Evolutionary conservation across 2,329 filamentous ascomycete genomes (phyloP), one percentile per base, ranked within the genome.

Genomic region (Ophiocordyceps robertsii): DNA sequence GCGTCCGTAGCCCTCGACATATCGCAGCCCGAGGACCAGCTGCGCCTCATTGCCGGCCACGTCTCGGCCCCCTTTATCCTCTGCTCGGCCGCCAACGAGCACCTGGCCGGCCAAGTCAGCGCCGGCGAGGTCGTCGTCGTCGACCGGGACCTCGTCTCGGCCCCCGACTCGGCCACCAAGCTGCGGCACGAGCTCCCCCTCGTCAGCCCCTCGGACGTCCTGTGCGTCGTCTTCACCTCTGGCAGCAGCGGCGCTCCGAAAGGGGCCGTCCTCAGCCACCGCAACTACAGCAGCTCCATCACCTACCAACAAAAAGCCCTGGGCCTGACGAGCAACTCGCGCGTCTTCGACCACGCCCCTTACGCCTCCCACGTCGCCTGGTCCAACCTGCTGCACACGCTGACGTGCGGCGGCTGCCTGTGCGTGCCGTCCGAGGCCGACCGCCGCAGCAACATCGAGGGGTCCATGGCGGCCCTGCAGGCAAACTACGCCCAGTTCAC

Each of bases 151-250:
- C 16, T 36, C 11, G 21, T 48, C 3, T 11, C 24, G 33, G 27
- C 13, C 31, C 35, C 19, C 13, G 19, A 24, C 14, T 21, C 6
- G 14, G 8, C 27, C 13, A 12, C 14, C 8, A 37, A 33, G 10
- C 17, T 11, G 10, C 27, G 21, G 12, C 31, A 12, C 16, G 38
- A 21, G 14, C 42, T 50, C 2, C 47, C 48, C 1, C 40, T 42
- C n/a, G 42, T 46, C n/a, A 29, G 36, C 16, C 44, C 49, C 9
- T 44, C 42, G 2, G 43, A 47, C 29, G 30, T 44, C 5, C 29
- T 51, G n/a, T 44, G 44, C 16, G 65, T 72, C 47, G 67, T 71
- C 51, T 73, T 72, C 49, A 73, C 70, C n/a, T 72, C 69, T 14
- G 70, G 70, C 14, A 69, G 64, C 17, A 30, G 35, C 0, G 70